Evolutionary conservation across 108 stramenopile species (phyloP), one percentile per base, ranked within the genome.

Genomic region (Cylindrotheca fusiformis): DNA sequence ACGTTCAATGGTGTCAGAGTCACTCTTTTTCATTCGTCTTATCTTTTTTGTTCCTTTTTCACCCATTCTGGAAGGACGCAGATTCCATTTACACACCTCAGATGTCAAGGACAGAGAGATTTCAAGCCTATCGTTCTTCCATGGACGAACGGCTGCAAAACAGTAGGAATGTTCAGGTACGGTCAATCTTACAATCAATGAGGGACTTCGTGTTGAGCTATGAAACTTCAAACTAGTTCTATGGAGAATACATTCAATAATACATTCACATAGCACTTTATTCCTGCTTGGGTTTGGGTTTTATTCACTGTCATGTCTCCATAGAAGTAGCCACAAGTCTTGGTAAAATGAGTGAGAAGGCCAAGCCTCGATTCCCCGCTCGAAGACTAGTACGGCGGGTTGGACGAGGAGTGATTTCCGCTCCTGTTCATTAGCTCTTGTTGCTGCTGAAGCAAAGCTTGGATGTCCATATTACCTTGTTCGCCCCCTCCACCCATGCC

Each of bases 11-110:
- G 29, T 52, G 51, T 10, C 10, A 22, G 20, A n/a, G n/a, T 6
- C 19, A n/a, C 30, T 32, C 24, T 12, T 32, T 23, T 19, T n/a
- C 19, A 6, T 27, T 8, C 18, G 23, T 56, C 30, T 23, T 28
- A 5, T 31, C 28, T 25, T 41, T 17, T 21, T 48, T 53, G 8
- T n/a, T 17, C 26, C 48, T 53, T 32, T 57, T 57, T 53, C 52
- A 22, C 21, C 14, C 18, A 12, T 49, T n/a, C n/a, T n/a, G n/a
- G 8, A 24, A 69, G 68, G 79, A 70, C 47, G 54, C 65, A 22
- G 73, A 71, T 61, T 75, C 74, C 27, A 80, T 80, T 52, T 80
- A 75, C 60, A 60, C 63, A 17, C 59, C 67, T 41, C 49, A 29
- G 14, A 80, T 75, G 71, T 51, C 70, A 24, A 45, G 71, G 24